Evolutionary conservation across 1,139 yeast genomes (phyloP).

Genomic region (Geotrichum citri-aurantii): DNA sequence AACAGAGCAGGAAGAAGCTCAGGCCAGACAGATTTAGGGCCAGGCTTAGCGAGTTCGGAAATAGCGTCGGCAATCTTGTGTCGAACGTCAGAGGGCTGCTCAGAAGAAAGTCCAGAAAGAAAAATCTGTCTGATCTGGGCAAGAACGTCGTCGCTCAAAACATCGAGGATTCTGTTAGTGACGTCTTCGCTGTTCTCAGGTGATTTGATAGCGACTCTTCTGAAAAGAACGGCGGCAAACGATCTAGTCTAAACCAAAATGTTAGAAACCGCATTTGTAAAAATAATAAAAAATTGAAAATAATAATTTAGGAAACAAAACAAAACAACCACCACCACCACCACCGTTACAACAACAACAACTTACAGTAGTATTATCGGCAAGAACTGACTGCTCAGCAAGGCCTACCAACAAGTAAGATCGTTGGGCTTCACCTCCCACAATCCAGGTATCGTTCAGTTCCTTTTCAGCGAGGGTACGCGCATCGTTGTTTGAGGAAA

Average conservation of each 20-base stretch:
- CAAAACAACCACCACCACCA: too few species aligned
- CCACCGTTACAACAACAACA: too few species aligned
- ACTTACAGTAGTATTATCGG: conserved; percentile 49
- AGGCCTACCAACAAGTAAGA: conserved; percentile 69
- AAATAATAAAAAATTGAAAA: background rate
- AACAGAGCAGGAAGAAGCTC: conserved; percentile 71
- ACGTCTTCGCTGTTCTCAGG: conserved; percentile 57
- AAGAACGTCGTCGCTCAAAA: conserved; percentile 53
- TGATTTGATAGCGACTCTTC: conserved; percentile 78
- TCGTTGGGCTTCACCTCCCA: conserved; percentile 45
- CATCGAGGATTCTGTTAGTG: conserved; percentile 73
- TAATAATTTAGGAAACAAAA: too few species aligned
- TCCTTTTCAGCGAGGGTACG: conserved; percentile 75
- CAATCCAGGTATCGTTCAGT: conserved; percentile 67
- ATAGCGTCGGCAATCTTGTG: conserved; percentile 93
- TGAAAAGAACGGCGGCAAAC: conserved; percentile 79
- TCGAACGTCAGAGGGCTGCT: conserved; percentile 66
- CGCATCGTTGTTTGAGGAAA: conserved; percentile 67
- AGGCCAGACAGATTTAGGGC: conserved; percentile 51
- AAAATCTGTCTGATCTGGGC: conserved; percentile 59
- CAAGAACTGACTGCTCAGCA: conserved; percentile 70
- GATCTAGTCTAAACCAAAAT: conserved; percentile 37
- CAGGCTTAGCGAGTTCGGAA: conserved; percentile 66
- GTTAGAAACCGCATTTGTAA: conserved; percentile 2
- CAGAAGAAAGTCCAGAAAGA: conserved; percentile 64